phyloP scores from a whole-genome alignment of 2,329 filamentous ascomycete genomes.

The Aspergillus udagawae region DNA sequence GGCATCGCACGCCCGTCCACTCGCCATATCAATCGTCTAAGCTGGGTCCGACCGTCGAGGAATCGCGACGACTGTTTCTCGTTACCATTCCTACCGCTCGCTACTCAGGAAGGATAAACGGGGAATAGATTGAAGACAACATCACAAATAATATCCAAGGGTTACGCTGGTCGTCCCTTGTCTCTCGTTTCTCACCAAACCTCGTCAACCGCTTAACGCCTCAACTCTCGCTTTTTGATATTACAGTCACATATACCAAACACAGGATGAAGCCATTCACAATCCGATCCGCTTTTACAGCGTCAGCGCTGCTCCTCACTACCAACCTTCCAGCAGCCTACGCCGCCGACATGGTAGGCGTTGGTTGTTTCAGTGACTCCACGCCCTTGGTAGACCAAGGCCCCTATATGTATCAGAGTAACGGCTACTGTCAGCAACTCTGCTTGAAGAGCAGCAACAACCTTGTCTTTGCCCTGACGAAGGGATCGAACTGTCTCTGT shows the following conservation, averaged over 20 bases:
- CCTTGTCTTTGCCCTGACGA: conserved; percentile 60
- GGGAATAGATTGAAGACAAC: conserved; percentile 10
- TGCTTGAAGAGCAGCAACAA: conserved; percentile 48
- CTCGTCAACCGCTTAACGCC: conserved; percentile 16
- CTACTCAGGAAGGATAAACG: neutral
- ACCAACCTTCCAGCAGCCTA: conserved; percentile 15
- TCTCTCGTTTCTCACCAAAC: conserved; percentile 18
- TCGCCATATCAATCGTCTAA: neutral
- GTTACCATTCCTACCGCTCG: neutral
- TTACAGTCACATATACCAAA: conserved; percentile 3
- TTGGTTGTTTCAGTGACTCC: conserved; percentile 52
- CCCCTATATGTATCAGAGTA: conserved; percentile 49
- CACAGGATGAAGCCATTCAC: conserved; percentile 26
- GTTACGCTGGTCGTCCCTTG: conserved; percentile 38
- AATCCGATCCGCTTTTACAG: conserved; percentile 21
- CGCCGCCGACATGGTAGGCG: conserved; percentile 17
- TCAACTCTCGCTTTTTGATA: conserved; percentile 13
- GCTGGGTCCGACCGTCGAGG: neutral
- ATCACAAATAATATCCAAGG: conserved; percentile 17
- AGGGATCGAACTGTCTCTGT: conserved; percentile 66
- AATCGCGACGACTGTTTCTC: conserved; percentile 6
- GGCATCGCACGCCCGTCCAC: neutral
- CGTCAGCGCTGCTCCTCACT: conserved; percentile 24
- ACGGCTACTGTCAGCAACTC: conserved; percentile 52
- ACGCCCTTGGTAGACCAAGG: conserved; percentile 48